Evolutionary conservation across 2,329 filamentous ascomycete genomes (phyloP).

Genomic region (Falciphora oryzae): DNA sequence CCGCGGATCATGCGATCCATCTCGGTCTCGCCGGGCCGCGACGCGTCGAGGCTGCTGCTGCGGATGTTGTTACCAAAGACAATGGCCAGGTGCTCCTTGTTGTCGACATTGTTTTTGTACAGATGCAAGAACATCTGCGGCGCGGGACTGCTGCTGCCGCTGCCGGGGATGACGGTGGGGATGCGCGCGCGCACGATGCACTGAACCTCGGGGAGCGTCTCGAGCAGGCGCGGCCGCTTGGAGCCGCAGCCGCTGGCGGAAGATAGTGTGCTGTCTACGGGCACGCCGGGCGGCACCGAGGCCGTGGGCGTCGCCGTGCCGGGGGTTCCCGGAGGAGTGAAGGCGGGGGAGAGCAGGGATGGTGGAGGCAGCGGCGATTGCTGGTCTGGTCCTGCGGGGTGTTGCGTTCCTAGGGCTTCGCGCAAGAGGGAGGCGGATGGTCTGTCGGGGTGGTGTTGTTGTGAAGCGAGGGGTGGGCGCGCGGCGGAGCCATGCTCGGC

Average conservation of each 20-base stretch:
- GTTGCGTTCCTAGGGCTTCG: slow-evolving; percentile 15
- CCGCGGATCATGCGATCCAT: slow-evolving; percentile 90
- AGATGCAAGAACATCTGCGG: slow-evolving; percentile 91
- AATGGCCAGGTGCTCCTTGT: slow-evolving; percentile 94
- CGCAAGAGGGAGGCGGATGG: slow-evolving; percentile 13
- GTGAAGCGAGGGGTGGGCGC: slow-evolving; percentile 12
- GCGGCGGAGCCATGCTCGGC: slow-evolving; percentile 5
- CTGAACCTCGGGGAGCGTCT: slow-evolving; percentile 75
- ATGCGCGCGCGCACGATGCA: slow-evolving; percentile 94
- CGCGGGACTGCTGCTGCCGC: slow-evolving; percentile 55
- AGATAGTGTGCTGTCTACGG: slow-evolving; percentile 53
- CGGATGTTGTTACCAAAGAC: slow-evolving; percentile 89
- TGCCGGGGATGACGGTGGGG: slow-evolving; percentile 55
- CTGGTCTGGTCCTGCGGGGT: slow-evolving; percentile 10
- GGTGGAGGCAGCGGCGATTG: slow-evolving; percentile 37
- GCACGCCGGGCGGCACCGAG: slow-evolving; percentile 42
- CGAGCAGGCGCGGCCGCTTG: slow-evolving; percentile 66
- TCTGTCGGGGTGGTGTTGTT: slow-evolving; percentile 10
- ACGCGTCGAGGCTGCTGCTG: slow-evolving; percentile 63
- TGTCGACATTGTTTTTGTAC: slow-evolving; percentile 88
- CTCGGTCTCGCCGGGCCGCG: slow-evolving; percentile 72
- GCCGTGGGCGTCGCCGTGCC: slow-evolving; percentile 48
- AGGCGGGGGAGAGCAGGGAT: slow-evolving; percentile 81
- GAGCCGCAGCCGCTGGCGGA: slow-evolving; percentile 51
- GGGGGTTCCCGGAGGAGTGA: slow-evolving; percentile 65